These are phyloP conservation scores for Marasmius sp. DNA, from an alignment of 1,284 basidiomycete species.

Conservation along the genomic window DNA sequence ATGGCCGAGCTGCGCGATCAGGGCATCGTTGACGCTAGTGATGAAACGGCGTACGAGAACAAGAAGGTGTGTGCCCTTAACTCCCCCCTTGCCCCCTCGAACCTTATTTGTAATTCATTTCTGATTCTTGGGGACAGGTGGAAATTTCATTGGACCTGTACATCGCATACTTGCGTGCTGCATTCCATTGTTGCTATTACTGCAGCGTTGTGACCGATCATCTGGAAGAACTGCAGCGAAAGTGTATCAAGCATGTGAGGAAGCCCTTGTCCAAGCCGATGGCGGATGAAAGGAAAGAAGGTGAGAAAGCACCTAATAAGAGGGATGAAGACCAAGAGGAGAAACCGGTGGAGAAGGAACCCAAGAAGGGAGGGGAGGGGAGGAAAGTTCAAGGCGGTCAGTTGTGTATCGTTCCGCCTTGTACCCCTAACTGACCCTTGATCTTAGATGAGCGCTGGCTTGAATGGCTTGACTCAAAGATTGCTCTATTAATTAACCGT, in stretches of 20 bases:
- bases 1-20: conserved; percentile 67
- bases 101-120: not conserved
- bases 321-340: conserved; percentile 36
- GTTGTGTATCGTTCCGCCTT: conserved; percentile 21
- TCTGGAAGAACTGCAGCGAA: conserved; percentile 89
- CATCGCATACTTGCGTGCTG: conserved; percentile 80
- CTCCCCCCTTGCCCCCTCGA: not conserved
- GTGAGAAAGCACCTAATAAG: conserved; percentile 31
- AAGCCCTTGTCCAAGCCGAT: conserved; percentile 62
- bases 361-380: conserved; percentile 53
- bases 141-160: conserved; percentile 82
- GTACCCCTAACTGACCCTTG: conserved; percentile 10
- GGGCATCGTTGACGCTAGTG: conserved; percentile 52
- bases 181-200: conserved; percentile 93
- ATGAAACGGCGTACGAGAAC: conserved; percentile 62
- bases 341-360: conserved; percentile 41
- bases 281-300: conserved; percentile 53
- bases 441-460: conserved; percentile 82
- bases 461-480: conserved; percentile 82
- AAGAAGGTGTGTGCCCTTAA: conserved; percentile 55
- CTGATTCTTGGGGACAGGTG: conserved; percentile 40
- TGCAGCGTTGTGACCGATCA: conserved; percentile 90
- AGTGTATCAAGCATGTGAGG: conserved; percentile 89
- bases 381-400: conserved; percentile 59
- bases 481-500: conserved; percentile 74